phyloP scores from a whole-genome alignment of 257 asterid genomes.

The Nicotiana sylvestris region DNA sequence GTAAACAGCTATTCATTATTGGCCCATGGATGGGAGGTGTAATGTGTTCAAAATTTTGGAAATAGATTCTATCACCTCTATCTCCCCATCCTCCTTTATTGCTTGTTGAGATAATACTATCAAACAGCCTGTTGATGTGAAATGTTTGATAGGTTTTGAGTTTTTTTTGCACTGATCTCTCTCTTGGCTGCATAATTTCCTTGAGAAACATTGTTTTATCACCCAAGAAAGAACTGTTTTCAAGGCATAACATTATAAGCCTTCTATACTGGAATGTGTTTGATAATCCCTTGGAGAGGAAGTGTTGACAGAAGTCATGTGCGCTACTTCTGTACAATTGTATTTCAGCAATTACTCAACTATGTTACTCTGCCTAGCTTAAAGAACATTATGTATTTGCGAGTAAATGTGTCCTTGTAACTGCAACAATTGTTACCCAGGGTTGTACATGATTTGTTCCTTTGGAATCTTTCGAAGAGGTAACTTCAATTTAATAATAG shows the following conservation, averaged over 20 bases:
- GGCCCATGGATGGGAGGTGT: constrained; percentile 5
- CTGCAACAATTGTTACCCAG: background rate
- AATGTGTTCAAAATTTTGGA: background rate
- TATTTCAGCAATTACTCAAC: background rate
- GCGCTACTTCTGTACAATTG: background rate
- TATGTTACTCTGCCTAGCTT: background rate
- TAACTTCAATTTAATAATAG: background rate
- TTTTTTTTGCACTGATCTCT: background rate
- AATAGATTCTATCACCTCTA: background rate
- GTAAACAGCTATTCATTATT: background rate
- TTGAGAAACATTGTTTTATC: background rate
- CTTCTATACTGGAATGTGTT: background rate
- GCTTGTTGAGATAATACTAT: background rate
- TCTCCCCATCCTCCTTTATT: background rate
- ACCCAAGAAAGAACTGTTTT: background rate
- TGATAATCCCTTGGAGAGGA: background rate
- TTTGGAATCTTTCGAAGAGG: background rate
- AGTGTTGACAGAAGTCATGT: background rate
- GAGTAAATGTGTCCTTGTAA: background rate
- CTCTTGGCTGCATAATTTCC: constrained; percentile 4
- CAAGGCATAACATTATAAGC: background rate
- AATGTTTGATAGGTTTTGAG: background rate
- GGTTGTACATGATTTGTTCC: background rate
- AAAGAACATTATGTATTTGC: background rate
- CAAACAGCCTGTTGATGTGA: background rate